Evolutionary conservation across 305 asterid genomes (phyloP), one percentile per base, ranked within the genome.

Genomic region (Coffea humblotiana): DNA sequence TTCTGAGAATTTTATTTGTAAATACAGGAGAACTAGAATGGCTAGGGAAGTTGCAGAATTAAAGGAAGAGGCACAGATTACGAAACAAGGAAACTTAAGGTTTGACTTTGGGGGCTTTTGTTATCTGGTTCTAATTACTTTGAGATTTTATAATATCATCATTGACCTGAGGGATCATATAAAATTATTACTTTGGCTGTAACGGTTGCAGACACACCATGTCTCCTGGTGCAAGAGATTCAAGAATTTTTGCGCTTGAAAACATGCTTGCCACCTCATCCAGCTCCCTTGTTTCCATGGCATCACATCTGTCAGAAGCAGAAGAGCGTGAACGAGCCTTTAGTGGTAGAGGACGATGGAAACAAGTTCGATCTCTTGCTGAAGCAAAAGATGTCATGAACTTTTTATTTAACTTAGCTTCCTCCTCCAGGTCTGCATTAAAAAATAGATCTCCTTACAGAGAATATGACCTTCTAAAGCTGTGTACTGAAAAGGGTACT

Each of bases 201-300:
- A 96, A 98, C 75, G 89, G 84, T 69, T 86, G 82, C 82, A 88
- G 88, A 58, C 95, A 88, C 76, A 74, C 87, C 23, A 87, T 96
- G 97, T 96, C 99, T 81, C 99, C 99, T 48, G 97, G 99, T 84
- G 99, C 98, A 72, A 92, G 98, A 87, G 91, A 85, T 82, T 96
- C 99, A 27, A 89, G 99, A 87, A 86, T 96, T 66, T 86, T 80
- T 80, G 98, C 98, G 72, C 98, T 96, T 67, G 97, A 96, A 82
- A 94, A 92, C 90, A 96, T 96, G 99, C 92, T 94, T 78, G 87
- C 97, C 74, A 96, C 98, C 76, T 92, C 99, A 85, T 93, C 99
- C 72, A 93, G 96, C 71, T 78, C 97, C 68, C 94, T 96, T 80
- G 95, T 96, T 86, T 88, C 99, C 82, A 91, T 96, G 99, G 97